Base-by-base conservation (phyloP, 345 rosid genomes). In the Syzygium aromaticum region DNA sequence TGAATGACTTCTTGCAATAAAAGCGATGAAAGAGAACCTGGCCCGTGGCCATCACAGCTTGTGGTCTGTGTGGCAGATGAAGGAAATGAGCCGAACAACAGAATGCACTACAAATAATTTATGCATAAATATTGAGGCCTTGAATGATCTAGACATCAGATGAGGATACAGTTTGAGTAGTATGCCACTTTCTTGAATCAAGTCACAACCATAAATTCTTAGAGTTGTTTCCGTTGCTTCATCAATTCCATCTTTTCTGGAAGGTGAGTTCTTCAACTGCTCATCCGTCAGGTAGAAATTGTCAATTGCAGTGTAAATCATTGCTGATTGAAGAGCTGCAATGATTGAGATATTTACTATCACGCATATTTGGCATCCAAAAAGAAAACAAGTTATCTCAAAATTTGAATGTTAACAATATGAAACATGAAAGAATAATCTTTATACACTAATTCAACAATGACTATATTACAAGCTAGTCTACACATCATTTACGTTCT, bases 21-120 rank as follows among this genome's bases (percentile, higher is more conserved):
- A 96, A 96, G 5, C 97, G 96, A 86, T 96, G 99, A 84, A 98
- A 98, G 54, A 98, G 91, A 88, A 98, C 99, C 88, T 98, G 99
- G 17, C 98, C 99, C 28, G 99, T 98, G 49, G 98, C 99, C 98
- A 98, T 98, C 87, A 96, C 98, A 51, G 98, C 99, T 87, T 98
- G 99, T 52, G 97, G 98, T 87, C 99, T 98, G 90, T 27, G 40
- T 73, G 21, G 30, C 56, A 54, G 15, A 84, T 86, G 85, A 91
- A 88, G 89, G 90, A 85, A 89, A 80, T 33, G 51, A 86, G 30
- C 88, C 51, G 8, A 43, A 46, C 27, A n/a, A 73, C 56, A 38
- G 27, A 73, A 73, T 73, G 80, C 80, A 73, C 49, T 33, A 33
- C 80, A 73, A 73, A 73, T 4, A 7, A 10, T 73, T 73, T 73